Evolutionary conservation across 1,284 basidiomycete genomes (phyloP), one percentile per base, ranked within the genome.

Genomic region (Farysia itapuensis): DNA sequence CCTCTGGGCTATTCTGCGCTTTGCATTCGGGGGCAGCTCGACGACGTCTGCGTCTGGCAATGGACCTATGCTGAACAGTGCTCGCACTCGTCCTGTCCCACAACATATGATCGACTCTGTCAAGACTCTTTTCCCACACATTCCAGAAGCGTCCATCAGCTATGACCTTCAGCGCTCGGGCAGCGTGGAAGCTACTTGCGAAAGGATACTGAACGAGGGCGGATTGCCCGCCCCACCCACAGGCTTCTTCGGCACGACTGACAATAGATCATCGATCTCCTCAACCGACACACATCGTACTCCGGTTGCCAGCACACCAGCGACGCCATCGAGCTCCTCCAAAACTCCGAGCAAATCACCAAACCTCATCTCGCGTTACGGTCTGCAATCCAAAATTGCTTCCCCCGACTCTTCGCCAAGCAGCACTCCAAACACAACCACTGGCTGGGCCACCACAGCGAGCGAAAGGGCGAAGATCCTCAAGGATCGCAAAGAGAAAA

Each of bases 51-150:
- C 48, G 4, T 31, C 25, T 15, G 26, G 28, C 12, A 39, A 15
- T 12, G 44, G 42, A 14, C 59, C 59, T 2, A 44, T 45, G 1
- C 25, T 63, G 37, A 56, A 63, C 39, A 36, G 39, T 2, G 49
- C 59, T 11, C 59, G 59, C 24, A 35, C 53, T 4, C 44, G 59
- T 14, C 59, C 44, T 31, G 39, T 52, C 2, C 58, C 53, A 14
- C 68, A 67, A 35, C 43, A 64, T 22, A 68, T 63, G 65, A 56
- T 73, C 32, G 64, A 70, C 25, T 44, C 64, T 16, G 67, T 73
- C 42, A 42, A 59, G 40, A 40, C 67, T 21, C 64, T 73, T 41
- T 73, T 73, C 47, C 70, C 70, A 8, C 64, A 73, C 41, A 61
- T 73, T 18, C 44, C 70, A 6, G 67, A 69, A 14, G 56, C 54